These are phyloP conservation scores for Populus alba DNA, from an alignment of 345 rosid species.

Conservation along the genomic window DNA sequence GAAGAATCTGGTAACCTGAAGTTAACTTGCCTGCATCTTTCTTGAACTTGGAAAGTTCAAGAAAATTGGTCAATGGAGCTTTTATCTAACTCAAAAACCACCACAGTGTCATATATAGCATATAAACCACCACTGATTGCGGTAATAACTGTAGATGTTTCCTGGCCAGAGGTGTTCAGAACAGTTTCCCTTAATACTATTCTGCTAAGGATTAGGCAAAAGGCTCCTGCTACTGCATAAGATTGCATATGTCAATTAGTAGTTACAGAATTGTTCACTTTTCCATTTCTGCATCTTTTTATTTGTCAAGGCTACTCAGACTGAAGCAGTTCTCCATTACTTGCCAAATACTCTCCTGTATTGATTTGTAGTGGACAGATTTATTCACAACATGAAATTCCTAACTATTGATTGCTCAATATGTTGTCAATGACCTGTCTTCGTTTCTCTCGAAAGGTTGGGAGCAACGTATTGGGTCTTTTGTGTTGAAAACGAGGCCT, in stretches of 20 bases:
- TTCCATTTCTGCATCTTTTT: too few species aligned
- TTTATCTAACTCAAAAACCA: too few species aligned
- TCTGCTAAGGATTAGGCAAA: neutral
- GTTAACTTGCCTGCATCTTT: neutral
- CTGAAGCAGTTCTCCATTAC: too few species aligned
- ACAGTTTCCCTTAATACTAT: neutral
- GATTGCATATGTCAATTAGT: too few species aligned
- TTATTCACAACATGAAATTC: neutral
- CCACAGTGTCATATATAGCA: too few species aligned
- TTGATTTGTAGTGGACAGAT: neutral
- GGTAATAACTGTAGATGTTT: neutral
- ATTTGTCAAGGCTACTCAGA: too few species aligned
- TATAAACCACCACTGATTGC: neutral
- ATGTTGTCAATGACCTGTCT: neutral
- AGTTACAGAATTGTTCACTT: neutral
- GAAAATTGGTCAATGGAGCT: too few species aligned
- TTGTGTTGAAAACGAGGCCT: conserved; percentile 25
- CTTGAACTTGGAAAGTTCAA: neutral
- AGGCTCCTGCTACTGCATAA: neutral
- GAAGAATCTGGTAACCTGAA: neutral
- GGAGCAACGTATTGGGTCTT: conserved; percentile 28
- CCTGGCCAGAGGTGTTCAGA: neutral
- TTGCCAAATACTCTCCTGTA: neutral
- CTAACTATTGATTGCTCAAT: neutral
- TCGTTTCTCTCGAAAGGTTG: conserved; percentile 15